Base-by-base conservation (phyloP, 1,139 yeast species). In the Scheffersomyces titani region DNA sequence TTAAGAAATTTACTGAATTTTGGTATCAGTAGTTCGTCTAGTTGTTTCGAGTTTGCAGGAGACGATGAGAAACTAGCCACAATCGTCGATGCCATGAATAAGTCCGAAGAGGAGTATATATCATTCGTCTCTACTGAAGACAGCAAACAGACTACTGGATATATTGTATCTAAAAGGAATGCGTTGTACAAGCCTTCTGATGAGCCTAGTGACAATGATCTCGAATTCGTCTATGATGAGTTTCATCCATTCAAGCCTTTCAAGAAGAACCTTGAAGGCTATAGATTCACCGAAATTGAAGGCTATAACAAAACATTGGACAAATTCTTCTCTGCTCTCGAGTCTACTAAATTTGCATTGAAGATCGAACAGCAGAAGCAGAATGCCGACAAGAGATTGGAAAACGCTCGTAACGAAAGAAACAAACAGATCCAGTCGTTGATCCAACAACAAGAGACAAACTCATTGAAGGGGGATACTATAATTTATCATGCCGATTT, bases 261-360 rank as follows among this genome's bases (percentile, higher is more conserved):
- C 55, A 76, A 82, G 58, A 77, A 78, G 54, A 63, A 71, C 36
- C 61, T 63, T 2, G 76, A 73, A 19, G 60, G 67, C 22, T 71
- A 71, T 53, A 73, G 73, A 54, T 71, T 81, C 50, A 70, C 77
- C 3, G 71, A 71, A 44, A 71, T 84, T 9, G 65, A 71, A 9
- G 93, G 96, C 0, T 94, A 92, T 69, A 92, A 91, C 66, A 82
- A 84, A 57, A 89, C 98, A 0, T 80, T 93, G 24, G 99, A 94
- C 70, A 79, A 78, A 52, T 94, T 90, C 68, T 94, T 90, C 69
- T 91, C 97, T 0, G 87, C 96, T 0, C 77, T 92, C 19, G 97
- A 93, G 66, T 88, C 97, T 1, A 86, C 92, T 7, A 91, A 90
- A 65, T 84, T 88, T 64, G 87, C 91, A 0, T 71, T 88, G 55